Conservation (phyloP, 2,329 filamentous ascomycete genomes). For the Cordyceps sp. region DNA sequence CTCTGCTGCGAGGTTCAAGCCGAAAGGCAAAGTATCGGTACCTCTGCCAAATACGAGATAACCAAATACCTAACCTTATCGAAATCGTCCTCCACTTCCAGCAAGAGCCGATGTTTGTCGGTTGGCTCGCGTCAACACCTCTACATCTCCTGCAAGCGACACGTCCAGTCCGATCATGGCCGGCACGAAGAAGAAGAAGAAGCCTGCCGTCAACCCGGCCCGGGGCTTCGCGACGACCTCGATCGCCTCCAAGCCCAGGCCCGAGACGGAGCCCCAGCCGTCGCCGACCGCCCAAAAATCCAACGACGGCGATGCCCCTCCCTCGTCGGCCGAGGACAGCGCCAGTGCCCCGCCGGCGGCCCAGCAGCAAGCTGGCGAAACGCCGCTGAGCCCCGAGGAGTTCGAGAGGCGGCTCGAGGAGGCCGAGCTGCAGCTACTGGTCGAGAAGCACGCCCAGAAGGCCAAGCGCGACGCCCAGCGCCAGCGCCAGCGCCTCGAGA, state of each 20-base stretch:
- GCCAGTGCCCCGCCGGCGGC: conserved; percentile 7
- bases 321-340: conserved; percentile 8
- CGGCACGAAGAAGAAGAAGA: conserved; percentile 72
- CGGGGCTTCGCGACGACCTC: conserved; percentile 91
- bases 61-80: too few relatives aligned
- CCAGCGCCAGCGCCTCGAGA: conserved; percentile 63
- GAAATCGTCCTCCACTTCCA: too few relatives aligned
- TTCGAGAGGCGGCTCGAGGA: conserved; percentile 80
- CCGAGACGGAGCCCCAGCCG: conserved; percentile 25
- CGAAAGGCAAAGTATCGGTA: too few relatives aligned
- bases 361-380: conserved; percentile 10
- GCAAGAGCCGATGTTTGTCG: too few relatives aligned
- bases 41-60: too few relatives aligned
- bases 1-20: too few relatives aligned
- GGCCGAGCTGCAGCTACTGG: conserved; percentile 72
- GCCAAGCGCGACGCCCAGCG: conserved; percentile 63
- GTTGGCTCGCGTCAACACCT: too few relatives aligned
- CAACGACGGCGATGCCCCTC: conserved; percentile 13
- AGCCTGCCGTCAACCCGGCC: conserved; percentile 71
- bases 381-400: conserved; percentile 63
- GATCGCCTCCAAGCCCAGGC: conserved; percentile 64
- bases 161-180: too few relatives aligned
- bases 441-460: conserved; percentile 71
- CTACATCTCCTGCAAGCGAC: too few relatives aligned
- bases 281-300: too few relatives aligned